phyloP scores from a whole-genome alignment of 2,329 filamentous ascomycete genomes.

The Mycogone perniciosa region DNA sequence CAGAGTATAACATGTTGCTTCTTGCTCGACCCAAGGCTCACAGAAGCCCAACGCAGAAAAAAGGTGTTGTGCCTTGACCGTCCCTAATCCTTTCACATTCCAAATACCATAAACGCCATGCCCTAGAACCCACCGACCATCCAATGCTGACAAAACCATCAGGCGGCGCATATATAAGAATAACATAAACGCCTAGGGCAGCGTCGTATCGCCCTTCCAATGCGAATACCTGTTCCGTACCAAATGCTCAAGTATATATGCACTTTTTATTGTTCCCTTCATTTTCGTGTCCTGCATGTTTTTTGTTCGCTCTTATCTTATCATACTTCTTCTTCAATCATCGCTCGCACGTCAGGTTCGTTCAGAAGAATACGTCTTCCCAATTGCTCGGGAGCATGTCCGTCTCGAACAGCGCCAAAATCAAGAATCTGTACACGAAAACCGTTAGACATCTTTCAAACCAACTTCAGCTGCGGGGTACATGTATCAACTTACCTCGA shows the following conservation, averaged over 20 bases:
- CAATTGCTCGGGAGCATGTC: conserved; percentile 67
- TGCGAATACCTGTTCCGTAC: conserved; percentile 11
- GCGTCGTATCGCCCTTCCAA: conserved; percentile 13
- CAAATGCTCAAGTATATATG: conserved; percentile 13
- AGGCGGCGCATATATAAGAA: conserved; percentile 10
- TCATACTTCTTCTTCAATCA: conserved; percentile 40
- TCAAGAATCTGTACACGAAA: conserved; percentile 69
- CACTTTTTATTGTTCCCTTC: conserved; percentile 11
- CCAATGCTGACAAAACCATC: conserved; percentile 9
- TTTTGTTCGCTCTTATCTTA: not conserved
- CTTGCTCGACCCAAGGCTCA: too few relatives aligned
- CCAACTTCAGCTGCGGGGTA: too few relatives aligned
- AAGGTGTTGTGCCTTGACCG: not conserved
- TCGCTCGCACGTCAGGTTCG: conserved; percentile 45
- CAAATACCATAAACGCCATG: conserved; percentile 5
- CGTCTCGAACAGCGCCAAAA: conserved; percentile 90
- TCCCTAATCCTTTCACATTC: not conserved
- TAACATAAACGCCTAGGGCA: conserved; percentile 14
- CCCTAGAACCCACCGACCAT: conserved; percentile 1
- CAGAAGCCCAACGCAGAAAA: not conserved
- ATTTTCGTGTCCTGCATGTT: conserved; percentile 4
- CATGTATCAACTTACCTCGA: conserved; percentile 64
- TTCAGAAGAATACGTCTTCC: conserved; percentile 71
- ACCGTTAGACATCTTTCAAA: not conserved
- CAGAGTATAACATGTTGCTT: too few relatives aligned